Base-by-base conservation (phyloP, 2,329 filamentous ascomycete species). In the Domatiomyces globalis region DNA sequence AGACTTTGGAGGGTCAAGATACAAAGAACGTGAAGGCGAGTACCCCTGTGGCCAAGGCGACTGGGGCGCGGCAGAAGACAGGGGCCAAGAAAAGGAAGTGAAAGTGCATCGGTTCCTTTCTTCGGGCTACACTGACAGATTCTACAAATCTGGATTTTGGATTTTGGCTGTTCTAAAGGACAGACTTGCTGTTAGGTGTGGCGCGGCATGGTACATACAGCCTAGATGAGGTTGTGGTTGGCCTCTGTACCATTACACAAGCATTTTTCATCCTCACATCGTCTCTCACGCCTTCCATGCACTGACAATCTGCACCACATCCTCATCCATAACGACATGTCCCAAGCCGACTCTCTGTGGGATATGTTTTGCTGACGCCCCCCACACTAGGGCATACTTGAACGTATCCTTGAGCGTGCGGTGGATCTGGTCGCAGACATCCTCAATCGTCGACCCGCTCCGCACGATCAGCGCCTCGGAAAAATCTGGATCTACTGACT, bases 361-460 rank as follows among this genome's bases (percentile, higher is more conserved):
- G 36, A 96, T 76, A 73, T 98, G 94, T 63, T 87, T 81, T 36
- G 92, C 92, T 68, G 90, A 96, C 17, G 89, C 89, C 4, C 92
- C 92, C 94, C 94, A 98, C 0, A 98, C 92, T 59, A 96, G 71
- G 2, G 92, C 94, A 71, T 96, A 95, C 74, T 96, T 98, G 77
- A 96, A 98, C 4, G 88, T 95, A 57, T 98, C 94, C 78, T 96
- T 98, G 59, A 98, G 73, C 22, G 81, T 92, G 56, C 92, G 77
- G 71, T 98, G 92, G 60, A 98, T 85, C 62, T 87, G 81, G 68
- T 98, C 92, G 69, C 92, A 98, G 8, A 98, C 92, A 68, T 98
- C 90, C 71, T 96, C 92, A 63, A 98, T 88, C 10, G 83, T 87
- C 64, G 86, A 87, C 61, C 89, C 85, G 65, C 75, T 81, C 53